Base-by-base conservation (phyloP, 805 yeast species). In the Spathaspora arborariae region DNA sequence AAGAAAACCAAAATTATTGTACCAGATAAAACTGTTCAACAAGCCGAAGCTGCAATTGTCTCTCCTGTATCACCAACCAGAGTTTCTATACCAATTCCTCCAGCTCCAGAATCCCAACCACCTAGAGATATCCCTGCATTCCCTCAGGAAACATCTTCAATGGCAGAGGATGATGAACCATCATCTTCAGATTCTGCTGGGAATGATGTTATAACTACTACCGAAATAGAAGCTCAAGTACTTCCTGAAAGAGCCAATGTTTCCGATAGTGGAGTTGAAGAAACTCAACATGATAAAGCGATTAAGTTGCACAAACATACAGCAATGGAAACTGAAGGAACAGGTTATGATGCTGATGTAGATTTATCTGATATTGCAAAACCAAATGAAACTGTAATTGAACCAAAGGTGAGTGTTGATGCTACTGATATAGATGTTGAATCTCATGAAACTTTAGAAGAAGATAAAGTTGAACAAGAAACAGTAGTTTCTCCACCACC, bases 271-370 rank as follows among this genome's bases (percentile, higher is more conserved):
- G 52, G 41, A 16, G 30, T 40, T 5, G 53, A 46, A 3, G 48
- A 51, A 19, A 26, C 15, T 34, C 20, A 40, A 16, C 8, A 40
- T 6, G 24, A 41, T 9, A 42, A 42, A 27, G 26, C 44, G 5
- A 42, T 38, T 27, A 45, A 41, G 33, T 43, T 35, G 20, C 42
- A 42, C 15, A 48, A 34, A 34, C 45, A 41, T 13, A 41, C 39
- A 7, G 16, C 44, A 19, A 24, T 44, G 16, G 58, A 49, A 13
- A 15, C 19, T 8, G 57, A 54, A 43, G 42, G 48, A 26, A 78
- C 88, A 1, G 89, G 89, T 0, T 83, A 83, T 56, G 88, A 85
- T 46, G 88, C 88, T 0, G 90, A 85, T 57, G 86, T 79, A 41
- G 76, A 72, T 44, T 52, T 64, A 10, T 68, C 73, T 13, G 74